A percentile compares a stretch with the other conserved stretches of the same genome.
Evolutionary conservation across 768 basidiomycete genomes (phyloP).

Genomic region (Pleurotus sapidus): DNA sequence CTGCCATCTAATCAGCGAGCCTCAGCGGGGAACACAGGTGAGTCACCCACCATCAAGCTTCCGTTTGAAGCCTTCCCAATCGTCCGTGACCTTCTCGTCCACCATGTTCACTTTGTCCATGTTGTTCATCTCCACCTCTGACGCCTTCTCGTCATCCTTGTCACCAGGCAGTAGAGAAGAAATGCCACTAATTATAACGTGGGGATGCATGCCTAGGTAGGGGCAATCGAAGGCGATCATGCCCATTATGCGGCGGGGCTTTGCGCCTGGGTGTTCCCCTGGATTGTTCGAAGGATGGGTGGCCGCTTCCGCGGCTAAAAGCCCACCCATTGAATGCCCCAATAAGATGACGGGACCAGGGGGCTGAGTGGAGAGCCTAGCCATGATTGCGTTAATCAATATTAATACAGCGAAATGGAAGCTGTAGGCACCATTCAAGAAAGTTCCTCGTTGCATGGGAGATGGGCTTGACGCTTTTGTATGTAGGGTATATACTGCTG

Average conservation of each 20-base stretch:
- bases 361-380: slow-evolving; percentile 52
- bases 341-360: slow-evolving; percentile 53
- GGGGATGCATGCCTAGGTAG: slow-evolving; percentile 61
- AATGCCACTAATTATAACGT: slow-evolving; percentile 54
- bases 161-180: slow-evolving; percentile 48
- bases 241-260: slow-evolving; percentile 44
- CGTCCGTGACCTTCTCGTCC: slow-evolving; percentile 41
- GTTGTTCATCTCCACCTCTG: slow-evolving; percentile 42
- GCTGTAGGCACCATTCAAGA: slow-evolving; percentile 43
- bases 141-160: slow-evolving; percentile 17
- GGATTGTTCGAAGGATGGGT: slow-evolving; percentile 36
- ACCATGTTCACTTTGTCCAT: slow-evolving; percentile 39
- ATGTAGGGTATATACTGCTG: slow-evolving; percentile 56
- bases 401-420: not conserved
- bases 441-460: slow-evolving; percentile 49
- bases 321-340: slow-evolving; percentile 62
- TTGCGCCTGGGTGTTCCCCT: slow-evolving; percentile 18
- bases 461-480: slow-evolving; percentile 55
- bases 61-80: slow-evolving; percentile 45
- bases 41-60: slow-evolving; percentile 21
- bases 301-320: slow-evolving; percentile 56
- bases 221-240: slow-evolving; percentile 60
- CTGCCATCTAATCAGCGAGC: not conserved
- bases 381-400: slow-evolving; percentile 5
- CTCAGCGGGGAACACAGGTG: not conserved